Percentiles rank a stretch among this genome's conserved stretches.
Evolutionary conservation across 2,329 filamentous ascomycete genomes (phyloP).

Genomic region (Colletotrichum ledebouriae): DNA sequence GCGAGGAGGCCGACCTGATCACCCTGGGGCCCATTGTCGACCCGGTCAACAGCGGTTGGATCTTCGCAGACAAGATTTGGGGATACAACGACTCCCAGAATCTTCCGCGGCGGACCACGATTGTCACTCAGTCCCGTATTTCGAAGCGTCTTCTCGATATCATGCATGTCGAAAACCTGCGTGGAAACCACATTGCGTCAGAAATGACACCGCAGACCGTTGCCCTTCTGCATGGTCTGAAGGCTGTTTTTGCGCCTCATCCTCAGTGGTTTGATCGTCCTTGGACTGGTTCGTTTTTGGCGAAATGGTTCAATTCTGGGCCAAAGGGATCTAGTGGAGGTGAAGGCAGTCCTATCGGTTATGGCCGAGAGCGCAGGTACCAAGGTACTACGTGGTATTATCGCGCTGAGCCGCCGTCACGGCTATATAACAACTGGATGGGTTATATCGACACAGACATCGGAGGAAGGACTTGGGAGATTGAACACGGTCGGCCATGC

Average conservation of each 20-base stretch:
- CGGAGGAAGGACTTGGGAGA: conserved; percentile 70
- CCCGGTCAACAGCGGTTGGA: conserved; percentile 78
- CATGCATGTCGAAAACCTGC: conserved; percentile 83
- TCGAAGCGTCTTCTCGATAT: conserved; percentile 79
- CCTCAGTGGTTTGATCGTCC: conserved; percentile 84
- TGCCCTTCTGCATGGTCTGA: conserved; percentile 81
- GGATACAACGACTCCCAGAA: conserved; percentile 71
- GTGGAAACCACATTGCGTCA: conserved; percentile 81
- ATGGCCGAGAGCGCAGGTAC: conserved; percentile 70
- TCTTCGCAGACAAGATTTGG: conserved; percentile 76
- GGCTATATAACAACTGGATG: conserved; percentile 74
- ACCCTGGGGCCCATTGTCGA: conserved; percentile 86
- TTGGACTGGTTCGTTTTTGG: conserved; percentile 70
- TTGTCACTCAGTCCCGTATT: conserved; percentile 81
- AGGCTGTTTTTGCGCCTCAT: conserved; percentile 83
- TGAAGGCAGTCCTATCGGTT: conserved; percentile 69
- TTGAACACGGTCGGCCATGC: conserved; percentile 67
- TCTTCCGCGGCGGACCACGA: conserved; percentile 80
- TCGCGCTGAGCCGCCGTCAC: conserved; percentile 67
- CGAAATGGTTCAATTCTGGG: conserved; percentile 72
- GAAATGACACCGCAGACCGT: conserved; percentile 85
- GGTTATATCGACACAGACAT: conserved; percentile 69
- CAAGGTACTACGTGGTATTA: conserved; percentile 74
- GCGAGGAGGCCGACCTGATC: conserved; percentile 80
- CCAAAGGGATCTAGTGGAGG: conserved; percentile 67